phyloP scores from a whole-genome alignment of 2,329 filamentous ascomycete genomes.

The Fusarium sp. region DNA sequence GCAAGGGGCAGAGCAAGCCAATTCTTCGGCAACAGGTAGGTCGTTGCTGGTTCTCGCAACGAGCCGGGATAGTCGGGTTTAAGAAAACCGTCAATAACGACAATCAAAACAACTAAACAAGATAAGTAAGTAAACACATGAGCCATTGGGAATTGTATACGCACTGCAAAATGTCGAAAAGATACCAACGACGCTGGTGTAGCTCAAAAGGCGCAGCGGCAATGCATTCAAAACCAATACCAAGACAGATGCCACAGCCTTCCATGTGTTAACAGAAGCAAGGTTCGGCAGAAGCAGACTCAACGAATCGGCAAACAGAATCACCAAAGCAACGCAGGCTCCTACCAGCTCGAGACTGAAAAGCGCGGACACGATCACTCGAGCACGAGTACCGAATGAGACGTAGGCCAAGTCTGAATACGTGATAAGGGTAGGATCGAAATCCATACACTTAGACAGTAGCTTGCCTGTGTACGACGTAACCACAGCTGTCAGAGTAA shows the following conservation, averaged over 20 bases:
- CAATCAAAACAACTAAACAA: conserved; percentile 80
- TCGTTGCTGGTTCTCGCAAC: conserved; percentile 82
- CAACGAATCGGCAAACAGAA: conserved; percentile 94
- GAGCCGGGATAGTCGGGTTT: conserved; percentile 87
- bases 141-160: conserved; percentile 55
- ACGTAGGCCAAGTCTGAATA: conserved; percentile 95
- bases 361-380: conserved; percentile 85
- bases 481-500: conserved; percentile 79
- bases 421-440: conserved; percentile 88
- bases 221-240: conserved; percentile 88
- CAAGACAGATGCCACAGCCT: conserved; percentile 83
- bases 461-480: conserved; percentile 91
- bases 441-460: conserved; percentile 89
- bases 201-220: conserved; percentile 85
- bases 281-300: conserved; percentile 81
- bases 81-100: conserved; percentile 87
- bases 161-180: conserved; percentile 88
- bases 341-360: conserved; percentile 91
- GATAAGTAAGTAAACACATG: conserved; percentile 12
- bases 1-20: conserved; percentile 91
- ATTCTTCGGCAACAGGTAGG: conserved; percentile 86
- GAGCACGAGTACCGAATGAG: conserved; percentile 86
- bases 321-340: conserved; percentile 89
- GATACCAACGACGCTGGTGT: conserved; percentile 94
- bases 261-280: conserved; percentile 80